A percentile compares a stretch with the other conserved stretches of the same genome.
phyloP scores from a whole-genome alignment of 495 filamentous ascomycete genomes.

The Hypoxylon cercidicola region DNA sequence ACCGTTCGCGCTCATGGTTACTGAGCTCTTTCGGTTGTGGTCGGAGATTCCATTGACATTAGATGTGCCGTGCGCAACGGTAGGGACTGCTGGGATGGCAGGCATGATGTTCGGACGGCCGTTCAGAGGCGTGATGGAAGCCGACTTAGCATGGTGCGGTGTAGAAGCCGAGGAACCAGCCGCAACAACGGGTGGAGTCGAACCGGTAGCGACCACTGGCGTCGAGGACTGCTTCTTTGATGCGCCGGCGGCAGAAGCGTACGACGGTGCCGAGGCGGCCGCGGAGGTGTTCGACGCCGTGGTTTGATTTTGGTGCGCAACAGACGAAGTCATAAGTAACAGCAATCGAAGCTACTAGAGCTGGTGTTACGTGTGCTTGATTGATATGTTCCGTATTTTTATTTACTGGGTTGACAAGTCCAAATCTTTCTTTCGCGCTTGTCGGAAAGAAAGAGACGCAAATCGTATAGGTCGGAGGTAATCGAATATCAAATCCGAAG shows the following conservation, averaged over 20 bases:
- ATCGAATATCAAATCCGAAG: slow-evolving; percentile 61
- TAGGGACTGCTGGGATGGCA: slow-evolving; percentile 64
- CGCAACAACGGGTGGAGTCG: slow-evolving; percentile 71
- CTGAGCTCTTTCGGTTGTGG: slow-evolving; percentile 83
- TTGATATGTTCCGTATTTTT: slow-evolving; percentile 30
- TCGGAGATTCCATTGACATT: slow-evolving; percentile 68
- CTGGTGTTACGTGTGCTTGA: slow-evolving; percentile 17
- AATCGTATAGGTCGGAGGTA: slow-evolving; percentile 32
- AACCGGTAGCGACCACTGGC: slow-evolving; percentile 76
- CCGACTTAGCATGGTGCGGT: slow-evolving; percentile 84
- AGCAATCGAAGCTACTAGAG: slow-evolving; percentile 45
- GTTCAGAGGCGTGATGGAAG: slow-evolving; percentile 82
- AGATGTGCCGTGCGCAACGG: slow-evolving; percentile 69
- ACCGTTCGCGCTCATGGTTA: slow-evolving; percentile 85
- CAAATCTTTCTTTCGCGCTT: slow-evolving; percentile 36
- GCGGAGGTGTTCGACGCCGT: slow-evolving; percentile 70
- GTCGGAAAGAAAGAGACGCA: slow-evolving; percentile 37
- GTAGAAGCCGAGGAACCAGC: slow-evolving; percentile 66
- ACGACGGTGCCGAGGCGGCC: slow-evolving; percentile 70
- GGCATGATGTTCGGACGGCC: slow-evolving; percentile 79
- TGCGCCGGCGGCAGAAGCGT: slow-evolving; percentile 78
- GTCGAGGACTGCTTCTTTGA: slow-evolving; percentile 76
- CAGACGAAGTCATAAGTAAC: slow-evolving; percentile 63
- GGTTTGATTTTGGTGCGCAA: slow-evolving; percentile 59
- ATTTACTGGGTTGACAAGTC: slow-evolving; percentile 10